Evolutionary conservation across 2,329 filamentous ascomycete genomes (phyloP), one percentile per base, ranked within the genome.

Genomic region (Paradendryphiella salina): DNA sequence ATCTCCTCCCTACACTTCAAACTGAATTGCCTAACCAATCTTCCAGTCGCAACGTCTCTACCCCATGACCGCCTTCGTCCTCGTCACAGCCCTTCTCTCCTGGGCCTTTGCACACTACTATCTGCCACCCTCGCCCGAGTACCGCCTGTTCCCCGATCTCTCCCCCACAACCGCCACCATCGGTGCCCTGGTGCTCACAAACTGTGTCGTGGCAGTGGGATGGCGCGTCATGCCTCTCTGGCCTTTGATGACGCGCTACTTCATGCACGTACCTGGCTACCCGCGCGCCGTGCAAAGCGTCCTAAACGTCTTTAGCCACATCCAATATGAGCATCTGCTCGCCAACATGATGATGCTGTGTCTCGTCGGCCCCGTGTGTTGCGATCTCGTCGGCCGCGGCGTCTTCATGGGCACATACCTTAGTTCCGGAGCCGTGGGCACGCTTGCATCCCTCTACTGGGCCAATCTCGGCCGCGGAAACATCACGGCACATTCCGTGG

Each of bases 271-370:
- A 7, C 70, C 69, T 9, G 69, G 83, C 5, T 84, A 84, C 43
- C 87, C 88, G 7, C 80, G 80, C 55, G 80, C 87, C 3, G 50
- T 83, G 15, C 80, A 82, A 56, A 71, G 89, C 54, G 64, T 93
- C 21, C 82, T 83, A 28, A 83, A 83, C 59, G 75, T 83, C 41
- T 89, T 91, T 75, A 88, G 85, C 15, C 89, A 94, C 74, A 82
- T 87, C 46, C 74, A 72, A 3, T 58, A 85, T 14, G 64, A 71
- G 38, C 89, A 94, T 49, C 47, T 73, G 2, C 15, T 78, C 18
- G 67, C 78, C 34, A 93, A 93, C 73, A 85, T 89, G 81, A 60
- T 80, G 7, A 75, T 81, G 33, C 76, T 93, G 4, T 86, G 80
- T 76, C 76, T 89, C 63, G 77, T 90, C 14, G 89, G 88, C 18